Evolutionary conservation across 129 eudicot species (phyloP), one percentile per base, ranked within the genome.

Genomic region (carrot (Daucus carota)): DNA sequence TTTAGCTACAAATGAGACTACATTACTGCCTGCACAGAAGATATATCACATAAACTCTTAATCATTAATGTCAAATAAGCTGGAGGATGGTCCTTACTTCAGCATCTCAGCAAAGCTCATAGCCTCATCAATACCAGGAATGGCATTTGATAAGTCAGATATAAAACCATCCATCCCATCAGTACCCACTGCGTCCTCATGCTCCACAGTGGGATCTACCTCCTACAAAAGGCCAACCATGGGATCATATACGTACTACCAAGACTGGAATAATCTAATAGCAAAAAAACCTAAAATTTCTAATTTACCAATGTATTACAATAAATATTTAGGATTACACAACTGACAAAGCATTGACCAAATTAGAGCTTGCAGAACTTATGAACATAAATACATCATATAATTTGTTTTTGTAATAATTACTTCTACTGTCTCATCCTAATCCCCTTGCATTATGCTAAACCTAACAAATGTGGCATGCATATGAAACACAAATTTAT

Each of bases 31-130:
- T 63, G 13, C 13, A 57, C 29, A 24, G 6, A n/a, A 0, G 28
- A n/a, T 9, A 31, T n/a, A 10, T 57, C 7, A 63, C 38, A 59
- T n/a, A 2, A 13, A 63, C 70, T 29, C 18, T 13, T 10, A 6
- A 1, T 5, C 14, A 63, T 63, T 12, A 28, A 31, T 63, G 5
- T 63, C 22, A 36, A 42, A 41, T 63, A 76, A 28, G 28, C 41
- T 41, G 38, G 70, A 62, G 75, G 34, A 65, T 20, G 70, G 66
- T 50, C 75, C 93, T 80, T 87, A 93, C 98, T 93, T 93, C 76
- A 93, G 83, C 98, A 93, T 93, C 84, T 93, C 98, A 1, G 97
- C 98, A 77, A 93, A 93, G 80, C 98, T 93, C 97, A 93, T 91
- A 78, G 98, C 98, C 84, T 93, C 98, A 40, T 93, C 98, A 45